Conservation (phyloP, 1,284 basidiomycete genomes). For the Puccinia sorghi region DNA sequence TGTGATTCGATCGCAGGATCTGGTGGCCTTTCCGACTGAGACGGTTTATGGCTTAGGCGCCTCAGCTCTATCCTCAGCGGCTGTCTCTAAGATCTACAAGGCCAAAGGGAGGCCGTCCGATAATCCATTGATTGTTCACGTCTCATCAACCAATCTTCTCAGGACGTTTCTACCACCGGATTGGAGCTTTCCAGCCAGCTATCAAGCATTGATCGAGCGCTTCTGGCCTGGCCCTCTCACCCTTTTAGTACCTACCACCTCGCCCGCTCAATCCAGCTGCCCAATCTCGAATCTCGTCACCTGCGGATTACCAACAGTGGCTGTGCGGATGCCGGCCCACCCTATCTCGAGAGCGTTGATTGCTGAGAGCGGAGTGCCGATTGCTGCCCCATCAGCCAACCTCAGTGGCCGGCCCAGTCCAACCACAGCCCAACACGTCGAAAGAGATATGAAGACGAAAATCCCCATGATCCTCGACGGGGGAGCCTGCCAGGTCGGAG, state of each 20-base stretch:
- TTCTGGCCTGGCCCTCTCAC: conserved; percentile 98
- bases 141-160: conserved; percentile 83
- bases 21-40: conserved; percentile 92
- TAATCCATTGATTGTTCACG: conserved; percentile 96
- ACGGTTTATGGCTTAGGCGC: conserved; percentile 98
- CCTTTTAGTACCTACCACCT: conserved; percentile 75
- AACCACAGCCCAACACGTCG: conserved; percentile 84
- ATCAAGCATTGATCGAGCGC: conserved; percentile 70
- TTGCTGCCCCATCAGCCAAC: conserved; percentile 96
- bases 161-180: conserved; percentile 65
- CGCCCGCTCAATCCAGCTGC: conserved; percentile 56
- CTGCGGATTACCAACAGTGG: conserved; percentile 78
- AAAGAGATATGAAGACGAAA: conserved; percentile 62
- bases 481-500: conserved; percentile 82
- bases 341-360: conserved; percentile 89
- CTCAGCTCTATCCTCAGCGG: conserved; percentile 69
- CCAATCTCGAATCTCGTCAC: conserved; percentile 64
- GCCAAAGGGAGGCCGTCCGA: conserved; percentile 91
- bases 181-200: conserved; percentile 61
- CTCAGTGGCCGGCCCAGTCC: conserved; percentile 91
- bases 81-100: conserved; percentile 75
- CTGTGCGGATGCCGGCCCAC: conserved; percentile 90
- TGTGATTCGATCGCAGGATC: conserved; percentile 54
- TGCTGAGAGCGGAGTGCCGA: conserved; percentile 69
- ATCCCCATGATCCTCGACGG: conserved; percentile 84